phyloP scores from a whole-genome alignment of 805 yeast species.

The Brettanomyces anomalus region DNA sequence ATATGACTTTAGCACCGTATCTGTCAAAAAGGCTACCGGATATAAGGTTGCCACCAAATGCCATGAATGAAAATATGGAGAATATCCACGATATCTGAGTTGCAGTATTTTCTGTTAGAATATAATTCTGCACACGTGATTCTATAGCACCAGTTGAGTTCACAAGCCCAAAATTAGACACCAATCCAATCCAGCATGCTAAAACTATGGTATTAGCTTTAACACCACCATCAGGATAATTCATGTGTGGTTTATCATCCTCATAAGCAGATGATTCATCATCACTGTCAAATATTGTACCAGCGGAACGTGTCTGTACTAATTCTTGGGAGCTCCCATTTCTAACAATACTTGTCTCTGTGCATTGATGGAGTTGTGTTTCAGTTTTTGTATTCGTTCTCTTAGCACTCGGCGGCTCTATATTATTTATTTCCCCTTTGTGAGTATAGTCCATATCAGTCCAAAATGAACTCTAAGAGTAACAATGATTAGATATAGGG shows the following conservation, averaged over 20 bases:
- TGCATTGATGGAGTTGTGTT: background rate
- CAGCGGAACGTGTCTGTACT: too few species aligned
- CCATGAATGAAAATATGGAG: slow-evolving; percentile 39
- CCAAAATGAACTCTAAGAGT: too few species aligned
- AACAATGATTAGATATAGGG: too few species aligned
- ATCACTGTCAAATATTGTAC: too few species aligned
- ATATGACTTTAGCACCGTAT: slow-evolving; percentile 33
- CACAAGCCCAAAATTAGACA: slow-evolving; percentile 54
- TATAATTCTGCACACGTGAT: slow-evolving; percentile 48
- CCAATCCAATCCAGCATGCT: slow-evolving; percentile 52
- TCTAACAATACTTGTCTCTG: too few species aligned
- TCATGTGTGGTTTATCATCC: background rate
- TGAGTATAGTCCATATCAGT: too few species aligned
- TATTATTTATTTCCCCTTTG: too few species aligned
- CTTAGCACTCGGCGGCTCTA: too few species aligned
- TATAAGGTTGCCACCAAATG: slow-evolving; percentile 31
- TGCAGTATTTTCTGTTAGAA: slow-evolving; percentile 32
- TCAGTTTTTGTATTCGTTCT: background rate
- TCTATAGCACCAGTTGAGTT: slow-evolving; percentile 63
- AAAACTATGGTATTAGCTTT: slow-evolving; percentile 32
- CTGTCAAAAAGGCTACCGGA: slow-evolving; percentile 39
- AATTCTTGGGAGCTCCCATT: too few species aligned
- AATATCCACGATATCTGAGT: slow-evolving; percentile 65
- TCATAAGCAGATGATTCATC: too few species aligned
- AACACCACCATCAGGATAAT: slow-evolving; percentile 54